Evolutionary conservation across 2,329 filamentous ascomycete genomes (phyloP).

Genomic region (Lachnellula arida): DNA sequence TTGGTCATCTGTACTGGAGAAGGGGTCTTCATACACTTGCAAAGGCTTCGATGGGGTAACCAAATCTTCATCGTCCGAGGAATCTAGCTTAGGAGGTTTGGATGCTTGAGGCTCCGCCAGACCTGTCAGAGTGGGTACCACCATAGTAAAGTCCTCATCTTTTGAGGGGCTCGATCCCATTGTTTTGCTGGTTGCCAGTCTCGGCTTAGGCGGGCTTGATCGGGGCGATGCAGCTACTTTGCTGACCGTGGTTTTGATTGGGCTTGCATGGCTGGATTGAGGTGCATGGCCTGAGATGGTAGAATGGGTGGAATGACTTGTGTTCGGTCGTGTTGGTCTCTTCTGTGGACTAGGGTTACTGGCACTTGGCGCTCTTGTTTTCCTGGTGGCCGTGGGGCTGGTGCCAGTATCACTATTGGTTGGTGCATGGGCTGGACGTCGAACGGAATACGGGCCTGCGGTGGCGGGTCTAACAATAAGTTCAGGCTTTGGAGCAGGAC

Average conservation of each 20-base stretch:
- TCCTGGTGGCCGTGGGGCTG: conserved; percentile 38
- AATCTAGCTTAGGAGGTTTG: conserved; percentile 35
- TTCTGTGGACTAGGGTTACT: conserved; percentile 39
- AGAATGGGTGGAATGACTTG: conserved; percentile 33
- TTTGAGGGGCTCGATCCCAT: conserved; percentile 38
- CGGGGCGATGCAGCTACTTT: conserved; percentile 22
- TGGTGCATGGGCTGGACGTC: conserved; percentile 34
- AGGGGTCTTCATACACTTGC: conserved; percentile 60
- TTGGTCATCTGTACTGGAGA: conserved; percentile 43
- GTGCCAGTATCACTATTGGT: conserved; percentile 27
- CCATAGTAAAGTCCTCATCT: conserved; percentile 50
- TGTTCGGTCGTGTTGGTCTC: conserved; percentile 29
- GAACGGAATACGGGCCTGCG: conserved; percentile 60
- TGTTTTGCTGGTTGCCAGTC: conserved; percentile 12
- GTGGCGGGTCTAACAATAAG: conserved; percentile 55
- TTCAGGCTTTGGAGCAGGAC: conserved; percentile 46
- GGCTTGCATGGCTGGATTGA: conserved; percentile 36
- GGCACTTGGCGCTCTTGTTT: conserved; percentile 46
- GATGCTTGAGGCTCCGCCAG: conserved; percentile 29
- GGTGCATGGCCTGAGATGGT: conserved; percentile 33
- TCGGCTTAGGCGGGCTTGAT: conserved; percentile 19
- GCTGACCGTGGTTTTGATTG: conserved; percentile 34
- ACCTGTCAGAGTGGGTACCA: conserved; percentile 44
- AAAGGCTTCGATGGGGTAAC: conserved; percentile 27
- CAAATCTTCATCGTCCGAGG: conserved; percentile 35